Base-by-base conservation (phyloP, 257 asterid genomes). In the Solanum clarkiae region DNA sequence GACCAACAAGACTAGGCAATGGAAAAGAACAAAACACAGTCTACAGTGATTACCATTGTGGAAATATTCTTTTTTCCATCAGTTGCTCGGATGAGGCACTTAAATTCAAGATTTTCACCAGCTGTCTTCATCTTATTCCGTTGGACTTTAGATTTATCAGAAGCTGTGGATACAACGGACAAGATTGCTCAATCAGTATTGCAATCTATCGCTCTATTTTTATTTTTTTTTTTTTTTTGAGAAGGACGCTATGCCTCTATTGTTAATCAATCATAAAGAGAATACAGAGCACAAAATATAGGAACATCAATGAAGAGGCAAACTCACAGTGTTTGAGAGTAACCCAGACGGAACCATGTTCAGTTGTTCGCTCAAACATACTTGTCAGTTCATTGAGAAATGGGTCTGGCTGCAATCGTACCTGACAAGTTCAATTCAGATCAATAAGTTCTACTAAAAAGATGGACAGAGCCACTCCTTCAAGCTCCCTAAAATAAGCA, bases 271-370 rank as follows among this genome's bases (percentile, higher is more conserved):
- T 36, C 84, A 80, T 18, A 12, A 86, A 24, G 56, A 77, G 24
- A 86, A 80, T 12, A 65, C 59, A 84, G 26, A 72, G 83, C 77
- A 53, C 57, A 81, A 72, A 55, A n/a, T 81, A 80, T 24, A 55
- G 20, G 18, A 70, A 53, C n/a, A 22, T 5, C 36, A 86, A 53
- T 5, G 54, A 36, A 68, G 86, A 72, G 20, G 68, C 59, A 80
- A 53, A 88, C 92, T 91, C 87, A 94, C 98, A 93, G 88, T 93
- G 96, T 80, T 94, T 94, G 75, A 94, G 77, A 16, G 97, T 91
- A 89, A 94, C 97, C 97, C 97, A 94, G 80, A 94, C 93, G 54
- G 97, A 93, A 26, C 97, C 97, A 89, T 89, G 91, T 80, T 91
- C 95, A 6, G 93, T 88, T 59, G 94, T 91, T 66, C 95, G 95